Conservation (phyloP, 1,139 yeast genomes). For the Taiozyma sp. region DNA sequence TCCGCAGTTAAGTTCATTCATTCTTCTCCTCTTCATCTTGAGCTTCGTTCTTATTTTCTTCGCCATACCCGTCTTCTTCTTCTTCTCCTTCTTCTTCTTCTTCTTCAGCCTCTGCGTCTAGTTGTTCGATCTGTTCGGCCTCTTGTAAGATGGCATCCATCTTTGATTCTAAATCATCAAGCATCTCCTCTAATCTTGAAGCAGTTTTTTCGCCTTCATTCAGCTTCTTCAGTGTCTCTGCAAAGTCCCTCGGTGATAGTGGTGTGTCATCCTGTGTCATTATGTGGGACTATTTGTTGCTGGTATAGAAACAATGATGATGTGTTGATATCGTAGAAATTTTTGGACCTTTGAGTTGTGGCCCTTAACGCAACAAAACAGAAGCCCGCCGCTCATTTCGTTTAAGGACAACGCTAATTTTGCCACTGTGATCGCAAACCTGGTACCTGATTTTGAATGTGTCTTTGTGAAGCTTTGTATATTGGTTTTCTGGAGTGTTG, state of each 20-base stretch:
- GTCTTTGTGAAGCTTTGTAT: too few species aligned
- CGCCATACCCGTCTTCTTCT: background rate
- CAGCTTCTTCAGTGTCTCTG: conserved; percentile 43
- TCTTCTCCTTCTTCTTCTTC: background rate
- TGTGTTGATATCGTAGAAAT: too few species aligned
- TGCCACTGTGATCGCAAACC: too few species aligned
- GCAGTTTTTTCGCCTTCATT: conserved; percentile 57
- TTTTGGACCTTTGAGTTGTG: too few species aligned
- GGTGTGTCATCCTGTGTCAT: conserved; percentile 12
- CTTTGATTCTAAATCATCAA: conserved; percentile 50
- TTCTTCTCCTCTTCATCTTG: background rate
- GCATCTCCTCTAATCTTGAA: conserved; percentile 44
- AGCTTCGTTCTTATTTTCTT: background rate
- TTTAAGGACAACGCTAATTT: too few species aligned
- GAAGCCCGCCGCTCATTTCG: too few species aligned
- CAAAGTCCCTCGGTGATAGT: conserved; percentile 28
- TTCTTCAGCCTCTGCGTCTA: background rate
- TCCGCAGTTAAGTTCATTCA: background rate
- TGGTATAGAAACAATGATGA: too few species aligned
- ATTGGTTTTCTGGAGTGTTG: too few species aligned
- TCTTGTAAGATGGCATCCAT: conserved; percentile 42
- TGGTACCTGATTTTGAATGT: too few species aligned
- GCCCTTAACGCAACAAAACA: too few species aligned
- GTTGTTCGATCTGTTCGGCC: conserved; percentile 13
- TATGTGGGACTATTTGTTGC: background rate